Conservation (phyloP, 768 basidiomycete species). For the Naganishia onofrii region DNA sequence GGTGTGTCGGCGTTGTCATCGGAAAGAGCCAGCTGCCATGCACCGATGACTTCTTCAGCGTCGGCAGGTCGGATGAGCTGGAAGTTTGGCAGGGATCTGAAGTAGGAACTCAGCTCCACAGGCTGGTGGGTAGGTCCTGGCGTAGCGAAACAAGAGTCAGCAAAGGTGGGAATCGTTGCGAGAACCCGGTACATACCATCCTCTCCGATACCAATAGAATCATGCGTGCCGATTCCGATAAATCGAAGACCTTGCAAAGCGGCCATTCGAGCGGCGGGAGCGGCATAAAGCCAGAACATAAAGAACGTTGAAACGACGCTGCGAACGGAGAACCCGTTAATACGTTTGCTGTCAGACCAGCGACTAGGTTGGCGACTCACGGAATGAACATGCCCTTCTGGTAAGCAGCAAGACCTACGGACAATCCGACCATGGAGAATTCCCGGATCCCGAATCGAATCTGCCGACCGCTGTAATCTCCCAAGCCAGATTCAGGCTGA, state of each 20-base stretch:
- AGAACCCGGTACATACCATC: slow-evolving; percentile 36
- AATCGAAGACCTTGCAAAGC: slow-evolving; percentile 46
- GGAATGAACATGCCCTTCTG: slow-evolving; percentile 51
- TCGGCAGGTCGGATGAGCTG: slow-evolving; percentile 49
- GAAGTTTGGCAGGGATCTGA: slow-evolving; percentile 45
- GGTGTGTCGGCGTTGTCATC: slow-evolving; percentile 35
- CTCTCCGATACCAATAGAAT: slow-evolving; percentile 50
- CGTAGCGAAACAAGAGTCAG: not conserved
- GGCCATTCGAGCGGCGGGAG: slow-evolving; percentile 48
- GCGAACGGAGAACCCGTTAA: not conserved
- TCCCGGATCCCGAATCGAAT: slow-evolving; percentile 50
- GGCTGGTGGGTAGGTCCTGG: slow-evolving; percentile 50
- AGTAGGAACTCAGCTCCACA: slow-evolving; percentile 42
- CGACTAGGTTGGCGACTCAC: not conserved
- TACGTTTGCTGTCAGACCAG: not conserved
- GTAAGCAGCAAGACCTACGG: slow-evolving; percentile 48
- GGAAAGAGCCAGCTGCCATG: slow-evolving; percentile 42
- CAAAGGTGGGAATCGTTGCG: not conserved
- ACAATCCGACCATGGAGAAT: slow-evolving; percentile 49
- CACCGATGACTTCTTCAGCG: slow-evolving; percentile 49
- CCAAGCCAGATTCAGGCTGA: slow-evolving; percentile 40
- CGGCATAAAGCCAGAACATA: slow-evolving; percentile 53
- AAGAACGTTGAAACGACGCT: slow-evolving; percentile 50
- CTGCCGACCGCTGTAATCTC: slow-evolving; percentile 48
- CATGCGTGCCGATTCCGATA: slow-evolving; percentile 51